Evolutionary conservation across 2,329 filamentous ascomycete species (phyloP).

Genomic region (Xylariaceae sp.): DNA sequence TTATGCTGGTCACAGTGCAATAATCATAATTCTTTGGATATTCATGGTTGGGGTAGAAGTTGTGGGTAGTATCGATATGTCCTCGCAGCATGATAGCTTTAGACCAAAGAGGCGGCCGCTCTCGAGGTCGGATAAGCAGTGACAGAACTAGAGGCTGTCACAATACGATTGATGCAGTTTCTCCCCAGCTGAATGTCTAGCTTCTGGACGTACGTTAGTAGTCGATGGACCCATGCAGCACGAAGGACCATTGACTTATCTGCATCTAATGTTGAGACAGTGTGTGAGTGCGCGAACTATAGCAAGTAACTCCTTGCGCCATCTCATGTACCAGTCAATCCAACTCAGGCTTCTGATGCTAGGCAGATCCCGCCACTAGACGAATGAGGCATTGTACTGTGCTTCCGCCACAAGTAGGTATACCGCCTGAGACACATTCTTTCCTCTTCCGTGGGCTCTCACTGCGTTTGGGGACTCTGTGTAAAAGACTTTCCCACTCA

Average conservation of each 20-base stretch:
- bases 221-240: slow-evolving; percentile 27
- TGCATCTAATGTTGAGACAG: slow-evolving; percentile 37
- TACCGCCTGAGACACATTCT: slow-evolving; percentile 20
- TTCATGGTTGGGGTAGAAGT: background rate
- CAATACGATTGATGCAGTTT: slow-evolving; percentile 23
- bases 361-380: slow-evolving; percentile 31
- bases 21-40: background rate
- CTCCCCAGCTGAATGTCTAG: slow-evolving; percentile 21
- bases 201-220: slow-evolving; percentile 1
- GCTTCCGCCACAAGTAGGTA: slow-evolving; percentile 16
- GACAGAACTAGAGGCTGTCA: slow-evolving; percentile 22
- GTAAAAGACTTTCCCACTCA: slow-evolving; percentile 22
- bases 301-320: slow-evolving; percentile 36
- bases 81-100: background rate
- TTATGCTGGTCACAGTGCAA: slow-evolving; percentile 34
- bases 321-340: slow-evolving; percentile 30
- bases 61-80: slow-evolving; percentile 5
- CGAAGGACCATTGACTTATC: slow-evolving; percentile 28
- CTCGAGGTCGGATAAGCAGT: background rate
- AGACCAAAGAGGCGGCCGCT: background rate
- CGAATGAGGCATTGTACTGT: slow-evolving; percentile 16
- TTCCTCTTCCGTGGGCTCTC: slow-evolving; percentile 1
- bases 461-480: slow-evolving; percentile 17
- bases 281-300: slow-evolving; percentile 28
- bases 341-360: slow-evolving; percentile 24